Conservation (phyloP, 768 basidiomycete species). For the Boletus subparvulus region DNA sequence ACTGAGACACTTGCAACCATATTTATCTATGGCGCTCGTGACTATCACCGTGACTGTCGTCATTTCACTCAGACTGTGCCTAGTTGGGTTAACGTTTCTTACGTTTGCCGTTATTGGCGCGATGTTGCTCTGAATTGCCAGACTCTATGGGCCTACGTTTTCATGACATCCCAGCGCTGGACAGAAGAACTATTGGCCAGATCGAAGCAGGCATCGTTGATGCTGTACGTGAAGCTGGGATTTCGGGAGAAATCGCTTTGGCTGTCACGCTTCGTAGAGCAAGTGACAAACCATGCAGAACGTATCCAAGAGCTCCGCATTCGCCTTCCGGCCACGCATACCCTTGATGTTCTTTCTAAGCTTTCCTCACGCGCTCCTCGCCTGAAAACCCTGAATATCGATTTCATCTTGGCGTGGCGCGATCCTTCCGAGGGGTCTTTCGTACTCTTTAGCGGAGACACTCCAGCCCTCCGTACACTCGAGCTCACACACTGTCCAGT, state of each 20-base stretch:
- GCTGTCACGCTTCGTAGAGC: background rate
- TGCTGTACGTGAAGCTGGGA: background rate
- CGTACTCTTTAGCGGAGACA: background rate
- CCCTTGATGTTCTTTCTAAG: background rate
- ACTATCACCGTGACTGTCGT: no score
- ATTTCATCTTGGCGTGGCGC: no score
- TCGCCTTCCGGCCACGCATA: background rate
- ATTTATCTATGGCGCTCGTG: no score
- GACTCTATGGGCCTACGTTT: background rate
- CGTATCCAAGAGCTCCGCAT: background rate
- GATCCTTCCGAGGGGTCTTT: background rate
- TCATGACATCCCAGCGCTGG: background rate
- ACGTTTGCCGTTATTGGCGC: no score
- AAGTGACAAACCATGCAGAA: no score
- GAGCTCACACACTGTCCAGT: no score
- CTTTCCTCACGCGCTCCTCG: background rate
- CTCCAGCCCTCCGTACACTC: no score
- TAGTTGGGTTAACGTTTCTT: no score
- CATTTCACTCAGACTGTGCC: no score
- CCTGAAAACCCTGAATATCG: background rate
- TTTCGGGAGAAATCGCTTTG: no score
- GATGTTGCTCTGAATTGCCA: no score
- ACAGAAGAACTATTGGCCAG: background rate
- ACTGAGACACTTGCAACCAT: no score
- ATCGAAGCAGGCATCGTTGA: background rate